These are phyloP conservation scores for Paramecium tetraurelia DNA, from an alignment of 73 alveolate species.

Conservation along the genomic window DNA sequence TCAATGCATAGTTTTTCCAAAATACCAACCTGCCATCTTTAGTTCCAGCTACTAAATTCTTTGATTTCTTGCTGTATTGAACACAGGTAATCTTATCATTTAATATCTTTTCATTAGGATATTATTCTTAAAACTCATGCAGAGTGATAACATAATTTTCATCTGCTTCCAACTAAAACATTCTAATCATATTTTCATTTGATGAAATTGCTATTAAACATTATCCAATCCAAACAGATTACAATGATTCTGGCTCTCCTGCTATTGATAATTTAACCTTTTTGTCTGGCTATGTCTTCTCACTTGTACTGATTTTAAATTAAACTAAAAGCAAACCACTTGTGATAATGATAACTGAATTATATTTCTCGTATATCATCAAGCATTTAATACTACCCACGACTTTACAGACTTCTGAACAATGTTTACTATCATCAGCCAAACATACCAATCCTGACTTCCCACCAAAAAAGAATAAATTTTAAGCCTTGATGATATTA, in stretches of 20 bases:
- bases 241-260: conserved; percentile 92
- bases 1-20: conserved; percentile 94
- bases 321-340: conserved; percentile 90
- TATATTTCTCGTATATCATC: conserved; percentile 94
- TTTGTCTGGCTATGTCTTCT: conserved; percentile 91
- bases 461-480: conserved; percentile 95
- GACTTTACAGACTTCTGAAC: conserved; percentile 96
- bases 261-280: conserved; percentile 95
- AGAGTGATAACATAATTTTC: conserved; percentile 92
- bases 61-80: conserved; percentile 80
- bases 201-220: conserved; percentile 94
- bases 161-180: conserved; percentile 93
- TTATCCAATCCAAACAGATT: conserved; percentile 95
- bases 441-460: conserved; percentile 92
- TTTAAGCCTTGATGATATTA: conserved; percentile 49
- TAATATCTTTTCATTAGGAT: conserved; percentile 77
- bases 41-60: conserved; percentile 95
- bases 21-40: conserved; percentile 90
- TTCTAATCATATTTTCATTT: conserved; percentile 95
- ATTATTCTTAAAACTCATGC: conserved; percentile 79
- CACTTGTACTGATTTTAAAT: conserved; percentile 88
- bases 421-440: conserved; percentile 95
- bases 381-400: conserved; percentile 95
- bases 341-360: conserved; percentile 92
- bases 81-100: conserved; percentile 87